Base-by-base conservation (phyloP, 192 early-diverging fungal genomes). In the Rhizoclosmatium sp. region DNA sequence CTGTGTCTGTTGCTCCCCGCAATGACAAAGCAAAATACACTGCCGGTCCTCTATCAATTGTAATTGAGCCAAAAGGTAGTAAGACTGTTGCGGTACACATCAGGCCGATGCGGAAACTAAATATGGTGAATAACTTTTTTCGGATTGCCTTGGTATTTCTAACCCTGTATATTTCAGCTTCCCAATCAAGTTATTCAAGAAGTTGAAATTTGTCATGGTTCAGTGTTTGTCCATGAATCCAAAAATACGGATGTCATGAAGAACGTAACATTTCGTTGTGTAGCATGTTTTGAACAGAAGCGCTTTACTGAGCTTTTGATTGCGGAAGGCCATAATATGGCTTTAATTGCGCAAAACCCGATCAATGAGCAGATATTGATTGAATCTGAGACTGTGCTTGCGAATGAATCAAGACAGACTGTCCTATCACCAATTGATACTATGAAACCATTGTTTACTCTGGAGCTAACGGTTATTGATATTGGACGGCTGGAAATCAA, bases 161-260 rank as follows among this genome's bases (percentile, higher is more conserved):
- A 65, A 65, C 16, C 7, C 19, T 19, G 5, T n/a, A 5, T 58
- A 4, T 21, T 44, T 19, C 56, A 72, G 40, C 47, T 59, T 42
- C 10, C 58, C 4, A 7, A 61, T 51, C 40, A 47, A 4, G 14
- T 49, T 16, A 19, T 64, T 65, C 59, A 14, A 23, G 2, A 82
- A 51, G 45, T 78, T 78, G 80, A 88, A 77, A 47, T 80, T 16
- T 85, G 86, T 67, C 81, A 88, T 59, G 82, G 90, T 4, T 80
- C 83, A 67, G 82, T 96, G 0, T 92, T 90, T 75, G 89, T 93
- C 14, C 92, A 94, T 69, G 93, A 96, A 76, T 89, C 93, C 76
- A 96, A 93, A 82, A 96, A 96, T 79, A 90, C 90, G 0, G 94
- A 96, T 85, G 84, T 91, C 47, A 85, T 89, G 68, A 94, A 93